Conservation (phyloP, 805 yeast species). For the Monosporozyma aerobia region DNA sequence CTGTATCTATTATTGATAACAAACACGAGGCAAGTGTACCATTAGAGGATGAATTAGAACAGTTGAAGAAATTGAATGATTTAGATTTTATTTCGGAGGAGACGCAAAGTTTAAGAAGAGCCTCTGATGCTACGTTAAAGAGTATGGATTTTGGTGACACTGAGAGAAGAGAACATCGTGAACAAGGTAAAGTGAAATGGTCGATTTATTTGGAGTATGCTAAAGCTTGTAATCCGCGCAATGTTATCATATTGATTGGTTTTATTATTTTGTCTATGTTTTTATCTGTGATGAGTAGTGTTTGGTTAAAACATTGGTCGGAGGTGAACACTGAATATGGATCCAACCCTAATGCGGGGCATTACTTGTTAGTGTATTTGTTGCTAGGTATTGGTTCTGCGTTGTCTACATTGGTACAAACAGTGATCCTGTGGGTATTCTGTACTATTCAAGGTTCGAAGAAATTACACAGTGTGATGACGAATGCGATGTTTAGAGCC, state of each 20-base stretch:
- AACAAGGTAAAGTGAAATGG: conserved; percentile 92
- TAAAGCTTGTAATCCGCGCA: conserved; percentile 68
- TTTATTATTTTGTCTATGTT: conserved; percentile 52
- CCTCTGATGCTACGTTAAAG: conserved; percentile 39
- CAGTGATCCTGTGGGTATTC: conserved; percentile 63
- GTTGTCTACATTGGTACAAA: conserved; percentile 50
- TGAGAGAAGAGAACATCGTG: conserved; percentile 61
- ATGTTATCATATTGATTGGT: conserved; percentile 48
- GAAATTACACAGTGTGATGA: conserved; percentile 67
- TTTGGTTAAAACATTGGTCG: conserved; percentile 98
- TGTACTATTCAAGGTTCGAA: conserved; percentile 80
- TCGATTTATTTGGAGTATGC: conserved; percentile 75
- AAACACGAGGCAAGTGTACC: conserved; percentile 21
- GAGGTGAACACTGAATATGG: conserved; percentile 70
- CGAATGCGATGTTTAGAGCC: conserved; percentile 63
- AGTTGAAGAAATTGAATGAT: conserved; percentile 22
- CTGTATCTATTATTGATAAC: conserved; percentile 6
- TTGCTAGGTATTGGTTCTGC: conserved; percentile 65
- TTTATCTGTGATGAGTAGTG: conserved; percentile 57
- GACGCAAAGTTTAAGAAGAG: conserved; percentile 45
- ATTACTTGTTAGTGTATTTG: conserved; percentile 68
- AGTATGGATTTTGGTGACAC: conserved; percentile 32
- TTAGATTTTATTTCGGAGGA: conserved; percentile 26
- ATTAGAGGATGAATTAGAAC: conserved; percentile 24
- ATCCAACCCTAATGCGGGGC: conserved; percentile 60